Evolutionary conservation across 139 green algal genomes (phyloP).

Genomic region (Mesotaenium endlicherianum): DNA sequence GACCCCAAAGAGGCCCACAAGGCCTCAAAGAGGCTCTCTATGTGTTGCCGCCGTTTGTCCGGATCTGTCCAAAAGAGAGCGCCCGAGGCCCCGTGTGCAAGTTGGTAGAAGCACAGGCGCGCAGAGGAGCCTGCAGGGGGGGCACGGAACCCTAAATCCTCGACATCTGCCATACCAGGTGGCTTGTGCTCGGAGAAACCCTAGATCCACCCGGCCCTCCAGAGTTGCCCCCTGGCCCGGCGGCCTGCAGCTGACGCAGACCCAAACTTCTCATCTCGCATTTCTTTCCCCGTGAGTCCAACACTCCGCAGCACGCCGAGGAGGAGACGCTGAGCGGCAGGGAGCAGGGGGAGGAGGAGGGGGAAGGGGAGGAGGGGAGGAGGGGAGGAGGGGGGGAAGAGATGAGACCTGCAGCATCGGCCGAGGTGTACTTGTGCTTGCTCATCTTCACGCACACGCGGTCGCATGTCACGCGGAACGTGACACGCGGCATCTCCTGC

Average conservation of each 20-base stretch:
- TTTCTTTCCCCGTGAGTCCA: not conserved
- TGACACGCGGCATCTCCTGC: not conserved
- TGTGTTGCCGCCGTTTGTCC: no score
- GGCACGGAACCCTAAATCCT: not conserved
- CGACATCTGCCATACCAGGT: not conserved
- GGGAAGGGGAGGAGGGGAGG: not conserved
- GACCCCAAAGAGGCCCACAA: no score
- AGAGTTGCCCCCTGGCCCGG: no score
- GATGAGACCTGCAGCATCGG: not conserved
- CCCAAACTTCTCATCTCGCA: not conserved
- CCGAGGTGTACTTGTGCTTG: not conserved
- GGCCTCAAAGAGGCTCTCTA: no score
- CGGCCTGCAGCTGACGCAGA: no score
- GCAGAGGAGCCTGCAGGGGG: not conserved
- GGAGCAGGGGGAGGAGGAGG: not conserved
- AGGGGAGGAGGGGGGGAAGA: not conserved
- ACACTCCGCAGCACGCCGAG: not conserved
- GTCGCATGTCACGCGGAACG: slow-evolving; percentile 3
- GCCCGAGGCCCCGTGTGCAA: no score
- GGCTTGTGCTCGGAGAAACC: not conserved
- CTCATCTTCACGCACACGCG: not conserved
- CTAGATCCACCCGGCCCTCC: no score
- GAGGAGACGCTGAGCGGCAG: not conserved
- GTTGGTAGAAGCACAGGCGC: not conserved
- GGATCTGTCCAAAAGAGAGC: no score